These are phyloP conservation scores for Pleurozium schreberi DNA, from an alignment of 225 moss, liverwort and hornwort species.

Conservation along the genomic window DNA sequence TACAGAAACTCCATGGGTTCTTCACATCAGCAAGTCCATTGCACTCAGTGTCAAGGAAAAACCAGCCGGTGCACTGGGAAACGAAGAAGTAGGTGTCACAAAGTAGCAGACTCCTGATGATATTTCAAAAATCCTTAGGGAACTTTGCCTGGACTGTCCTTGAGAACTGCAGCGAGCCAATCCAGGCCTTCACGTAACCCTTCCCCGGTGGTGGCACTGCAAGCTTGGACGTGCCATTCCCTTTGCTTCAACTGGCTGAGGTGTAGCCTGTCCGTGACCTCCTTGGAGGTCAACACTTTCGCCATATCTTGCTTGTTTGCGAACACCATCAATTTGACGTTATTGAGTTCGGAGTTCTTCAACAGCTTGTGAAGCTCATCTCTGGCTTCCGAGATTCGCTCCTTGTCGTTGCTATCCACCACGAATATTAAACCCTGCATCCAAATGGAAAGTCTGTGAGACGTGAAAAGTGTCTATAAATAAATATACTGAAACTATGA, in stretches of 20 bases:
- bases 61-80: neutral
- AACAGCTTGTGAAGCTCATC: constrained; percentile 58
- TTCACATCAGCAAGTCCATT: neutral
- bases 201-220: constrained; percentile 53
- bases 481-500: neutral
- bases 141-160: constrained; percentile 1
- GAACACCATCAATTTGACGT: constrained; percentile 42
- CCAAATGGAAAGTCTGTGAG: neutral
- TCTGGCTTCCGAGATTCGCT: constrained; percentile 44
- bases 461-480: neutral
- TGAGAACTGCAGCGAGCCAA: constrained; percentile 34
- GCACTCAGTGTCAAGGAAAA: neutral
- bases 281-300: constrained; percentile 24
- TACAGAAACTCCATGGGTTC: neutral
- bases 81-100: neutral
- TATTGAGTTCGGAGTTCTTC: constrained; percentile 16
- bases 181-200: constrained; percentile 36
- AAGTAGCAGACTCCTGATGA: neutral
- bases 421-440: constrained; percentile 63
- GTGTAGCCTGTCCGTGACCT: constrained; percentile 42
- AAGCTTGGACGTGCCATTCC: constrained; percentile 52
- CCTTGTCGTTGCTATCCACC: constrained; percentile 57
- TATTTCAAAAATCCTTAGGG: neutral
- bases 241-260: constrained; percentile 26
- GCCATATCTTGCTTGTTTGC: constrained; percentile 63